Base-by-base conservation (phyloP, 164 flowering plant species). In the Stephania yunnanensis region DNA sequence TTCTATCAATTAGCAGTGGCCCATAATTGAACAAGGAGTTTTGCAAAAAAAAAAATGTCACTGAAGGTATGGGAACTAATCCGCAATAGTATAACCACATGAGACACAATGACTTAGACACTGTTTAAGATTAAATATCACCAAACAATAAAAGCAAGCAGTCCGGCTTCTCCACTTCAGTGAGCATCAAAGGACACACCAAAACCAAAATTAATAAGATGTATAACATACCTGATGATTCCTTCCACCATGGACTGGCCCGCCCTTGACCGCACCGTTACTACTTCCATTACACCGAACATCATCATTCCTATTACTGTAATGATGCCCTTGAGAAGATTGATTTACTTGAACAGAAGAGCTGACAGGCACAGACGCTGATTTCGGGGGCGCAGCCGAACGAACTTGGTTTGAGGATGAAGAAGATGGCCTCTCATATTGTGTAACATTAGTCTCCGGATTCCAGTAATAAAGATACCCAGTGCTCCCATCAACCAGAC, bases 381-480 rank as follows among this genome's bases (percentile, higher is more conserved):
- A 64, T 72, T 85, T 86, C 10, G 79, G 73, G 20, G 82, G 73
- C 46, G 81, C 69, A 15, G 78, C 48, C 19, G 75, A 76, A 4
- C 66, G 68, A 6, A 74, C 42, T 12, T 78, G 72, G 52, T 72
- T 71, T 50, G 55, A 50, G 6, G 79, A 69, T 10, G 80, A n/a
- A 17, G 75, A 74, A 71, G 12, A 75, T 68, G 99, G 99, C 83
- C 89, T 87, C 83, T 95, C 99, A 77, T 95, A 95, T 74, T 95
- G 99, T 29, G 99, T 95, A 12, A 89, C 86, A 80, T 95, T 95
- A 25, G 98, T 95, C 81, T 86, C 97, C 1, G 98, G 97, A 81
- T 94, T 94, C 98, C 97, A 94, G 74, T 81, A 94, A 80, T 94
- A 94, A 25, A 94, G 81, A 81, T 90, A 91, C 15, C 98, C 97